Evolutionary conservation across 169 alveolate species (phyloP), one percentile per base, ranked within the genome.

Genomic region (Toxoplasma gondii): DNA sequence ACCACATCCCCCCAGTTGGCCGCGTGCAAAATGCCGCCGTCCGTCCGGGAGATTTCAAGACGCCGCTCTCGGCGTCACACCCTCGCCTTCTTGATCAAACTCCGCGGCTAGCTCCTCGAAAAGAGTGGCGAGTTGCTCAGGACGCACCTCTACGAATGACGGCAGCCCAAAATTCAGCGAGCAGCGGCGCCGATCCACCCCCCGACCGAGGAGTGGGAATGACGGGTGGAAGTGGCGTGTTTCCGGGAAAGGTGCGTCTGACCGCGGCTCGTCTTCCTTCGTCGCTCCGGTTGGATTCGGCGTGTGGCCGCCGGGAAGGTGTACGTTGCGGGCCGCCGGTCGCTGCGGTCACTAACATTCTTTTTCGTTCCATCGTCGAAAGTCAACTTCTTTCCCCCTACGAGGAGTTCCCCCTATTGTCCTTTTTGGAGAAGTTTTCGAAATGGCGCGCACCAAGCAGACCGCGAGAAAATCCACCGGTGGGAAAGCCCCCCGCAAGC

Each of bases 401-500:
- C 74, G 74, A 4, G n/a, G 74, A 16, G n/a, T 27, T 64, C n/a
- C 74, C 58, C 38, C 19, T 69, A 31, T 9, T 69, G 22, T 64
- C 74, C 4, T 64, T 64, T 64, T 64, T 53, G 9, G 74, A 27
- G 74, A 54, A 70, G 9, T 69, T 58, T n/a, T 29, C 53, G 70
- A 27, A 31, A 94, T 94, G 96, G 99, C 99, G 90, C 97, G 99
- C 94, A 99, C 99, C 10, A 99, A 99, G 96, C 99, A 98, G 96
- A 99, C 99, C 39, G 99, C 99, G 74, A 97, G 99, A 92, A 99
- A 99, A 96, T 98, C 99, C 92, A 98, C 99, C 58, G 99, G 99
- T 87, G 99, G 99, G 70, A 99, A 99, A 96, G 99, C 99, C 58
- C 99, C 99, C 78, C 97, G 99, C 91, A 99, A 99, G 95, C 99